Conservation (phyloP, 805 yeast genomes). For the Candida qinlingensis region DNA sequence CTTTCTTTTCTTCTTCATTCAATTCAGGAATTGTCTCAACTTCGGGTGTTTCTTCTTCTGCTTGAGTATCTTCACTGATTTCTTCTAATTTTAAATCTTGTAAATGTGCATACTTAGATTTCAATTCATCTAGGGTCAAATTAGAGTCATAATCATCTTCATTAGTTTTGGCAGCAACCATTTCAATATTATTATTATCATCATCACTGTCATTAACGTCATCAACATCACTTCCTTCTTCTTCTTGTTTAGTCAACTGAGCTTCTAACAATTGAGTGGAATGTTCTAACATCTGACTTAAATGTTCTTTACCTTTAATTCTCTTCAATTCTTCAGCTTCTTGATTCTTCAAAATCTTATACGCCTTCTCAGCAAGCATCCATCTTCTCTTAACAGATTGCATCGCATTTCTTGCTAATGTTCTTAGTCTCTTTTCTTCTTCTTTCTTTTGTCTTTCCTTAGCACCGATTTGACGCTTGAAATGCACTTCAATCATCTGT, state of each 20-base stretch:
- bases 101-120: constrained; percentile 22
- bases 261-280: constrained; percentile 88
- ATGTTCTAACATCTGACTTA: constrained; percentile 83
- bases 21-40: constrained; percentile 20
- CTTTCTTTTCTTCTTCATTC: constrained; percentile 20
- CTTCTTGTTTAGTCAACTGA: constrained; percentile 47
- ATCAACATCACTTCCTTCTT: constrained; percentile 19
- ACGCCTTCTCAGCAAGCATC: constrained; percentile 83
- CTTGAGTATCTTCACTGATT: constrained; percentile 24
- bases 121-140: constrained; percentile 26
- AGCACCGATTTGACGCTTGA: constrained; percentile 81
- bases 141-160: constrained; percentile 24
- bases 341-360: constrained; percentile 63
- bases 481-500: constrained; percentile 79
- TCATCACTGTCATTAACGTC: constrained; percentile 28
- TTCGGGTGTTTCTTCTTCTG: constrained; percentile 10
- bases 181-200: constrained; percentile 24
- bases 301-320: constrained; percentile 78
- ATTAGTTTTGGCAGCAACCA: not conserved
- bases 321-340: constrained; percentile 77
- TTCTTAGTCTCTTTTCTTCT: constrained; percentile 61
- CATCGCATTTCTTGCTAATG: constrained; percentile 74
- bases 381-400: constrained; percentile 86
- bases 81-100: constrained; percentile 22
- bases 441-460: constrained; percentile 77